Conservation (phyloP, 768 basidiomycete genomes). For the Calocybe indica region DNA sequence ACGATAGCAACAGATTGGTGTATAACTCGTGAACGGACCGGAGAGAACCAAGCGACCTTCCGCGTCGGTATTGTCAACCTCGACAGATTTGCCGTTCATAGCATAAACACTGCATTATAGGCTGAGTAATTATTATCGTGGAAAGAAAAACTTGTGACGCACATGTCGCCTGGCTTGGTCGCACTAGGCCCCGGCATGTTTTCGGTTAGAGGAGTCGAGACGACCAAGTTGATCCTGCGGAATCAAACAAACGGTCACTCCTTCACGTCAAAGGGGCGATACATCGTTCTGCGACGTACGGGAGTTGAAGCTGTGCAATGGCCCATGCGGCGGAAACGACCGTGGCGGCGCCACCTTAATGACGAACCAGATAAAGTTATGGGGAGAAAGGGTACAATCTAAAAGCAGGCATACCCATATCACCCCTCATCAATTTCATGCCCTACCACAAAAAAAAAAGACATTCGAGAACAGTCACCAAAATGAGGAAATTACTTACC, state of each 20-base stretch:
- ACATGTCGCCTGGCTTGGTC: constrained; percentile 87
- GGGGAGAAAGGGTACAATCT: background rate
- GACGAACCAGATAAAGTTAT: background rate
- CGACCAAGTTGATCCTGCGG: constrained; percentile 66
- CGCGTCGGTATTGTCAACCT: constrained; percentile 85
- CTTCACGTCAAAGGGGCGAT: background rate
- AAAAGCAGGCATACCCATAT: constrained; percentile 59
- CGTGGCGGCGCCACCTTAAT: constrained; percentile 68
- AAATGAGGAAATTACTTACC: constrained; percentile 30
- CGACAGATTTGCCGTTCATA: constrained; percentile 85
- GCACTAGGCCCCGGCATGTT: constrained; percentile 76
- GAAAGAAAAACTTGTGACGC: constrained; percentile 14
- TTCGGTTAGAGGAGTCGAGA: constrained; percentile 71
- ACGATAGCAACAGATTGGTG: background rate
- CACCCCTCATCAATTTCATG: constrained; percentile 83
- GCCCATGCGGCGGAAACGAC: constrained; percentile 70
- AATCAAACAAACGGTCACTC: background rate
- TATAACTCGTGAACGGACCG: constrained; percentile 29
- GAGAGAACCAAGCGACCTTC: constrained; percentile 76
- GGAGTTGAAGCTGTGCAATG: constrained; percentile 76
- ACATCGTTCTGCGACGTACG: constrained; percentile 38
- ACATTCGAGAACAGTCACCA: background rate
- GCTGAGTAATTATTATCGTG: too few relatives aligned
- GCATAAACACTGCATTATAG: constrained; percentile 56
- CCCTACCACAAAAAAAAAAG: constrained; percentile 29